These are phyloP conservation scores for Simplicillium sp. DNA, from an alignment of 2,329 filamentous ascomycete genomes.

Conservation along the genomic window DNA sequence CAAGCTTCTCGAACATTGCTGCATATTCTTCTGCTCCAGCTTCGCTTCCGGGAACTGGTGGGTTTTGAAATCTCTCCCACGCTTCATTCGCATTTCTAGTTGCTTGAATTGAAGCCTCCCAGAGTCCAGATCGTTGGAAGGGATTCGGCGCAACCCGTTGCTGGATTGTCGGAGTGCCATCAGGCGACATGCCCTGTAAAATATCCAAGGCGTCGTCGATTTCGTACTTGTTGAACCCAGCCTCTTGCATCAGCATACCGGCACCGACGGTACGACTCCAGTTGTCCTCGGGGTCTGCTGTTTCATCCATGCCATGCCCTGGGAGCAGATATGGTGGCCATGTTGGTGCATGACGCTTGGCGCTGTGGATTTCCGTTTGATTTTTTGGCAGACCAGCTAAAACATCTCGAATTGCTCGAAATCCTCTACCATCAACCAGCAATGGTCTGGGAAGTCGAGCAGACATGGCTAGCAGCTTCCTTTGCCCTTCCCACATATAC, in stretches of 20 bases:
- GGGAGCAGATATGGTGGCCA: constrained; percentile 54
- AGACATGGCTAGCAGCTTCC: constrained; percentile 41
- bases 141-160: constrained; percentile 18
- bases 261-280: constrained; percentile 43
- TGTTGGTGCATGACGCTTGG: constrained; percentile 35
- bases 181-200: constrained; percentile 40
- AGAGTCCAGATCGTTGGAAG: constrained; percentile 19
- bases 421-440: constrained; percentile 40
- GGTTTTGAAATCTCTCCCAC: constrained; percentile 40
- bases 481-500: constrained; percentile 46
- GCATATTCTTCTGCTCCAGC: constrained; percentile 39
- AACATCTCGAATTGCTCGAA: constrained; percentile 43
- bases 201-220: constrained; percentile 40
- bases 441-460: constrained; percentile 36
- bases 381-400: constrained; percentile 45
- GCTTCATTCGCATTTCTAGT: constrained; percentile 54
- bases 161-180: constrained; percentile 48
- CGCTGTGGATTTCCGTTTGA: constrained; percentile 35
- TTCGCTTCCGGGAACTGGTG: constrained; percentile 19
- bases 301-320: constrained; percentile 51
- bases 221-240: constrained; percentile 39
- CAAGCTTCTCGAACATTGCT: constrained; percentile 52
- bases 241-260: constrained; percentile 43
- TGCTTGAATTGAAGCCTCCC: constrained; percentile 47
- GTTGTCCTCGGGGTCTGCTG: constrained; percentile 38